Conservation (phyloP, 2,329 filamentous ascomycete genomes). For the Penicillium freii region DNA sequence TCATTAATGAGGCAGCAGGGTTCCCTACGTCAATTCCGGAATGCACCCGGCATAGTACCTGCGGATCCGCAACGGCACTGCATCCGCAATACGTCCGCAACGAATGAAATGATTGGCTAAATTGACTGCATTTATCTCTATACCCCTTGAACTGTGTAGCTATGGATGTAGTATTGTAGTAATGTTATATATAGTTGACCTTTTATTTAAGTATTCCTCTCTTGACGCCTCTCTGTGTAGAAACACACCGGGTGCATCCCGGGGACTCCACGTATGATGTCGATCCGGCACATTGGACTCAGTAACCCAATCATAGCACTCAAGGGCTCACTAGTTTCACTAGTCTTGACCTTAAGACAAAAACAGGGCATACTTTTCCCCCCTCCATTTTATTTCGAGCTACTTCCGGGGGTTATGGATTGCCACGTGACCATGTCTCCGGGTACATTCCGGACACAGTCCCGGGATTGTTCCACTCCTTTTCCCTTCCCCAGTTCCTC, state of each 20-base stretch:
- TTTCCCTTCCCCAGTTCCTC: neutral
- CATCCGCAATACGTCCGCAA: neutral
- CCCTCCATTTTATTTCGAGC: neutral
- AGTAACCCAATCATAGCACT: neutral
- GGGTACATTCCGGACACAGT: neutral
- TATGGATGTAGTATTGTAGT: neutral
- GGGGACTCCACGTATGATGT: neutral
- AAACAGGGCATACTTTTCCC: neutral
- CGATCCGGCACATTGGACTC: neutral
- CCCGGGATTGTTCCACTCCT: neutral
- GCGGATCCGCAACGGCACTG: neutral
- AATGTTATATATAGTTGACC: neutral
- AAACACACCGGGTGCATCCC: conserved; percentile 16
- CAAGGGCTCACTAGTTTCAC: neutral
- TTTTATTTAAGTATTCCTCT: neutral
- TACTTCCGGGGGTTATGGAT: neutral
- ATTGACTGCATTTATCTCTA: neutral
- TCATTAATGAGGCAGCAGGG: conserved; percentile 7
- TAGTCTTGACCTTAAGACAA: neutral
- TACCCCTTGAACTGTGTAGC: neutral
- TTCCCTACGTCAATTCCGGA: conserved; percentile 18
- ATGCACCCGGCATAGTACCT: conserved; percentile 12
- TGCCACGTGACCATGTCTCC: neutral
- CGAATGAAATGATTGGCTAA: neutral
- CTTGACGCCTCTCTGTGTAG: neutral